Evolutionary conservation across 2,329 filamentous ascomycete genomes (phyloP).

Genomic region (Pseudogymnoascus sp.): DNA sequence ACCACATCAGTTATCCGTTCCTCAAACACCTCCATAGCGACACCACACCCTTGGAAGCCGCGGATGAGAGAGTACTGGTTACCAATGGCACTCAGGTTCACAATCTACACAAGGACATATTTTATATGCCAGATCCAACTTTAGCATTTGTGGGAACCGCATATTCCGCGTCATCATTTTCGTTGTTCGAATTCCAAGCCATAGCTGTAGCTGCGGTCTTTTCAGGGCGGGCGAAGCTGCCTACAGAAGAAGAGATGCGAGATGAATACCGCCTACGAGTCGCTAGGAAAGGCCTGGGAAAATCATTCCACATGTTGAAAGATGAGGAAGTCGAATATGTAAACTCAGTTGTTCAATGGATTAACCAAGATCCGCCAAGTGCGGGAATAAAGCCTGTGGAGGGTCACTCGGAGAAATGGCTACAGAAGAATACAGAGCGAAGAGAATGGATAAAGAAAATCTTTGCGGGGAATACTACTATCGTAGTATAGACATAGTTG

Average conservation of each 20-base stretch:
- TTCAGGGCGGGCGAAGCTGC: conserved; percentile 32
- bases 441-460: neutral
- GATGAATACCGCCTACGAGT: conserved; percentile 33
- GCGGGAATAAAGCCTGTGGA: conserved; percentile 16
- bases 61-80: conserved; percentile 48
- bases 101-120: conserved; percentile 46
- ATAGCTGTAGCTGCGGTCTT: conserved; percentile 38
- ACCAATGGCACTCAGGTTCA: conserved; percentile 39
- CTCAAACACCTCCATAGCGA: conserved; percentile 42
- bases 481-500: neutral
- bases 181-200: conserved; percentile 44
- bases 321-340: conserved; percentile 20
- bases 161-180: conserved; percentile 42
- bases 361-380: conserved; percentile 15
- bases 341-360: conserved; percentile 14
- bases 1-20: conserved; percentile 61
- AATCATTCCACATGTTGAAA: conserved; percentile 38
- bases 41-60: conserved; percentile 35
- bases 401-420: conserved; percentile 17
- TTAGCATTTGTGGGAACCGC: conserved; percentile 40
- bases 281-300: conserved; percentile 33
- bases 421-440: conserved; percentile 12
- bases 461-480: neutral
- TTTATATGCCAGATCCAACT: conserved; percentile 43
- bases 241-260: conserved; percentile 32